These are phyloP conservation scores for Triticum dicoccoides DNA, from an alignment of 176 grass and related monocot species.

Conservation along the genomic window DNA sequence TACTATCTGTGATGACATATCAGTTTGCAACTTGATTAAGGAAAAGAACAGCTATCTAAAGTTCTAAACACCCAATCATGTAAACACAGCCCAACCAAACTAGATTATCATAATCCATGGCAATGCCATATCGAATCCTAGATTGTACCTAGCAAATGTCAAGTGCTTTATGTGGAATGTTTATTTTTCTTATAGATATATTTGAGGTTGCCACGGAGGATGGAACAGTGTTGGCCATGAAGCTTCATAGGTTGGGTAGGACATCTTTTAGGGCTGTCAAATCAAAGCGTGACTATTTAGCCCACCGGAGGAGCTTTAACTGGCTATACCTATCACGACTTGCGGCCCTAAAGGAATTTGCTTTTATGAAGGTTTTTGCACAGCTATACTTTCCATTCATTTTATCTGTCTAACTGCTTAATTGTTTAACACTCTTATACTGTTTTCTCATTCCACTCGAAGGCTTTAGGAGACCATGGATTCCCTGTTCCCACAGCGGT, in stretches of 20 bases:
- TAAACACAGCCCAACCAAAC: not conserved
- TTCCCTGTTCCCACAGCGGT: constrained; percentile 91
- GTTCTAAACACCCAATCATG: not conserved
- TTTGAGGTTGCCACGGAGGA: constrained; percentile 92
- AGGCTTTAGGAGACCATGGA: constrained; percentile 86
- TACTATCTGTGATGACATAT: not conserved
- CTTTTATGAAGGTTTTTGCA: constrained; percentile 84
- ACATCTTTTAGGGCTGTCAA: constrained; percentile 94
- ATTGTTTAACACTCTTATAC: not conserved
- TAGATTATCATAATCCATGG: not conserved
- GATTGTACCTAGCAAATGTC: not conserved
- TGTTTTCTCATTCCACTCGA: not conserved
- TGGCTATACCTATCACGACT: constrained; percentile 91
- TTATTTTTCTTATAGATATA: constrained; percentile 50
- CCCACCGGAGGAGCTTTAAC: constrained; percentile 72
- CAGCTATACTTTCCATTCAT: not conserved
- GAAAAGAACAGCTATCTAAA: not conserved
- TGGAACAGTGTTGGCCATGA: constrained; percentile 86
- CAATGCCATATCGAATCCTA: not conserved
- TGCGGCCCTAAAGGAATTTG: constrained; percentile 83
- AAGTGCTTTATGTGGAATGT: not conserved
- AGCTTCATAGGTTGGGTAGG: constrained; percentile 93
- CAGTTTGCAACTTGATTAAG: not conserved
- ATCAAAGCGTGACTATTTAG: constrained; percentile 94
- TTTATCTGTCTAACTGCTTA: not conserved